Conservation (phyloP, 805 yeast genomes). For the Torulaspora franciscae region DNA sequence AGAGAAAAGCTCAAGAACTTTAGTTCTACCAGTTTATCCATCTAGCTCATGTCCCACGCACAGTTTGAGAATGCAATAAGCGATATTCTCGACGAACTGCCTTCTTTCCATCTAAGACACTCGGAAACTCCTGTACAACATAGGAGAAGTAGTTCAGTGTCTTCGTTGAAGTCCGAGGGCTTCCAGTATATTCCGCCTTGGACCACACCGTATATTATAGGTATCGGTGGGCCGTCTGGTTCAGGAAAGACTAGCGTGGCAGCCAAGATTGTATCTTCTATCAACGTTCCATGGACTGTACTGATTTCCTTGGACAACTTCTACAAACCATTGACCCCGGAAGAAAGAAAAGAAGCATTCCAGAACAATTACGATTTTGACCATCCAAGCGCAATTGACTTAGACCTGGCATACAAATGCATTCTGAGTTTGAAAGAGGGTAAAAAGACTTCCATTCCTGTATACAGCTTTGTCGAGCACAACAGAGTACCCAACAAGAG, state of each 20-base stretch:
- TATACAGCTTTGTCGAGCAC: conserved; percentile 63
- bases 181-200: conserved; percentile 71
- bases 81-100: not conserved
- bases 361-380: conserved; percentile 78
- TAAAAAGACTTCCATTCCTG: conserved; percentile 58
- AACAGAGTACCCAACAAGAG: conserved; percentile 55
- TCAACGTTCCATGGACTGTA: conserved; percentile 92
- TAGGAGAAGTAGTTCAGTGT: conserved; percentile 14
- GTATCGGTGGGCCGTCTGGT: conserved; percentile 83
- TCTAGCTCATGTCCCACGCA: not conserved
- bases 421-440: conserved; percentile 69
- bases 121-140: conserved; percentile 3
- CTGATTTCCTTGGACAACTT: conserved; percentile 86
- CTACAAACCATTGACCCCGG: conserved; percentile 66
- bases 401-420: conserved; percentile 62
- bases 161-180: conserved; percentile 12
- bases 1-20: not conserved
- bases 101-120: not conserved
- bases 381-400: conserved; percentile 76
- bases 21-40: not conserved
- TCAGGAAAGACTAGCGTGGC: conserved; percentile 95
- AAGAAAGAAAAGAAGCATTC: conserved; percentile 60
- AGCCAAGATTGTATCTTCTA: conserved; percentile 66
- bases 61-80: not conserved
- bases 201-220: conserved; percentile 80